phyloP scores from a whole-genome alignment of 2,329 filamentous ascomycete species.

The Ambrosiella cleistominuta region DNA sequence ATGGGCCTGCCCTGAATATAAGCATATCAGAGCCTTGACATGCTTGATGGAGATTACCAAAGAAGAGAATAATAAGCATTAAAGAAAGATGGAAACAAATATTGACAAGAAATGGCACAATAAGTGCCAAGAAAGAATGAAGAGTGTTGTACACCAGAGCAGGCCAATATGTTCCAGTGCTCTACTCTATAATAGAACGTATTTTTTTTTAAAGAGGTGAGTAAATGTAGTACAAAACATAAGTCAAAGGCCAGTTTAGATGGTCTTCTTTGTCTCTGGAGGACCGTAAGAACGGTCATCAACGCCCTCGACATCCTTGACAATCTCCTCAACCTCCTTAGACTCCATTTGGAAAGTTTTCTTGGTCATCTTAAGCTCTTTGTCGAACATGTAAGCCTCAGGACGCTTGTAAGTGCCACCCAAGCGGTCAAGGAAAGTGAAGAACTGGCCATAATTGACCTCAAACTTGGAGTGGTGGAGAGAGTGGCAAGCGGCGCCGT shows the following conservation, averaged over 20 bases:
- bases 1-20: neutral
- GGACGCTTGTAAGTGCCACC: constrained; percentile 76
- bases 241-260: constrained; percentile 18
- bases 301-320: constrained; percentile 49
- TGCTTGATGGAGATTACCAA: neutral
- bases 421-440: constrained; percentile 76
- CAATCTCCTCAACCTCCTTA: constrained; percentile 57
- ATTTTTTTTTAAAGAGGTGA: neutral
- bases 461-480: constrained; percentile 46
- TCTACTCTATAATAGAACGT: neutral
- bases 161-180: neutral
- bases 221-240: neutral
- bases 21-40: neutral
- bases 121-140: neutral
- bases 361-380: constrained; percentile 70
- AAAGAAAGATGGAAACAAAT: constrained; percentile 3
- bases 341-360: constrained; percentile 64
- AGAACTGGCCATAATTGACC: constrained; percentile 84
- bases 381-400: constrained; percentile 68
- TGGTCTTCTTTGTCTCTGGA: constrained; percentile 27
- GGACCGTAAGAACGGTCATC: constrained; percentile 33
- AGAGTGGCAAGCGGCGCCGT: constrained; percentile 79
- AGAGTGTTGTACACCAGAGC: neutral
- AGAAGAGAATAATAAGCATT: neutral
- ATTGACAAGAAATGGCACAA: constrained; percentile 1